Evolutionary conservation across 1,284 basidiomycete genomes (phyloP).

Genomic region (Phylloboletellus chloephorus): DNA sequence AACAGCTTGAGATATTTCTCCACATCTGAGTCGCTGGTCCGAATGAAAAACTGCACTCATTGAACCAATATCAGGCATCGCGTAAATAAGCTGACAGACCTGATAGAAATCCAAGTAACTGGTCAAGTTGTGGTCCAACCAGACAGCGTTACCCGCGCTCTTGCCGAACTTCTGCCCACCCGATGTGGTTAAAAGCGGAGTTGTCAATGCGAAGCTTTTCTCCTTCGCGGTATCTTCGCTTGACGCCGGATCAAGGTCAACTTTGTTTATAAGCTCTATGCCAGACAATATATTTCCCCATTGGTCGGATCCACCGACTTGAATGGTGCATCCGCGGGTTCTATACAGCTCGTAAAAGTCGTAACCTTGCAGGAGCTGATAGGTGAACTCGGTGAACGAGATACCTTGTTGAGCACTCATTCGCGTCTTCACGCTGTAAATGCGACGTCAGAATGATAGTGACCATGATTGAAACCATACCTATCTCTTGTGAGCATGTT

Average conservation of each 20-base stretch:
- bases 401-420: conserved; percentile 76
- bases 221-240: conserved; percentile 28
- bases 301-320: conserved; percentile 96
- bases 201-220: conserved; percentile 82
- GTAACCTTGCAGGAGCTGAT: conserved; percentile 95
- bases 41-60: conserved; percentile 76
- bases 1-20: conserved; percentile 78
- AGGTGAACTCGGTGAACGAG: conserved; percentile 96
- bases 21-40: conserved; percentile 79
- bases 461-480: conserved; percentile 38
- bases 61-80: conserved; percentile 1
- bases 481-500: conserved; percentile 91
- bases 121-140: conserved; percentile 75
- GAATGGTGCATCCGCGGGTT: conserved; percentile 70
- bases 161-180: conserved; percentile 97
- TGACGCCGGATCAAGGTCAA: conserved; percentile 29
- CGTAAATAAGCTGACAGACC: conserved; percentile 40
- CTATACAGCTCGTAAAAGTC: conserved; percentile 84
- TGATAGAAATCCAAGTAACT: conserved; percentile 90
- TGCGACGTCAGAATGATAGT: conserved; percentile 3
- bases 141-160: conserved; percentile 93
- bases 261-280: conserved; percentile 73
- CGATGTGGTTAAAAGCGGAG: conserved; percentile 88
- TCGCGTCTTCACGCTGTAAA: conserved; percentile 77
- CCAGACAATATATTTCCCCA: conserved; percentile 98